Evolutionary conservation across 2,329 filamentous ascomycete species (phyloP), one percentile per base, ranked within the genome.

Genomic region (Pyrenochaeta sp.): DNA sequence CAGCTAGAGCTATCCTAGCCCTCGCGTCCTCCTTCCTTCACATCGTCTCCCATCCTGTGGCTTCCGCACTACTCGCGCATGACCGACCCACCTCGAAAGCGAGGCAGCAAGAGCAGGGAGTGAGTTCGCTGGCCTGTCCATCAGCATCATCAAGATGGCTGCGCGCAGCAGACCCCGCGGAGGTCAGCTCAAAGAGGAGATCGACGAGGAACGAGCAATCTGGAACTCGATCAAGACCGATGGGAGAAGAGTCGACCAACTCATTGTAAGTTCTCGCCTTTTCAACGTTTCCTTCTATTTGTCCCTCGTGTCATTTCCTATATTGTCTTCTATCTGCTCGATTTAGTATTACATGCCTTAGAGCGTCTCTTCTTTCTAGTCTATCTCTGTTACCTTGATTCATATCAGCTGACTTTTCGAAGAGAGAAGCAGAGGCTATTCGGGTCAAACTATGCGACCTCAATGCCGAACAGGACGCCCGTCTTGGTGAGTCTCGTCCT

Each of bases 161-260:
- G 70, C 71, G 35, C 74, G 76, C 34, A 77, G 69, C 57, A 63
- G 76, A 51, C 68, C 68, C 30, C 70, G 75, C 51, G 53, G 66
- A 52, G 61, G 73, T 49, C 58, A 75, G 44, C 68, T 69, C 54
- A 77, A 77, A 51, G 75, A 79, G 43, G 77, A 79, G 47, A 71
- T 76, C 30, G 76, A 79, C 41, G 77, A 79, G 58, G 77, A 79
- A 59, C 68, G 75, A 21, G 67, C 73, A 11, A 60, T 80, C 40
- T 80, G 77, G 77, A 75, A 73, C 39, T 70, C 74, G 45, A 76
- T 80, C 44, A 70, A 70, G 37, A 66, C 68, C 28, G 73, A 76
- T 51, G 74, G 72, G 5, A 73, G 71, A 35, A 68, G 74, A 31
- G 72, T 77, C 19, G 77, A 79, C 44, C 61, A 58, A 26, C 72